These are phyloP conservation scores for Rosa hybrid DNA, from an alignment of 331 rosid genomes.

Conservation along the genomic window DNA sequence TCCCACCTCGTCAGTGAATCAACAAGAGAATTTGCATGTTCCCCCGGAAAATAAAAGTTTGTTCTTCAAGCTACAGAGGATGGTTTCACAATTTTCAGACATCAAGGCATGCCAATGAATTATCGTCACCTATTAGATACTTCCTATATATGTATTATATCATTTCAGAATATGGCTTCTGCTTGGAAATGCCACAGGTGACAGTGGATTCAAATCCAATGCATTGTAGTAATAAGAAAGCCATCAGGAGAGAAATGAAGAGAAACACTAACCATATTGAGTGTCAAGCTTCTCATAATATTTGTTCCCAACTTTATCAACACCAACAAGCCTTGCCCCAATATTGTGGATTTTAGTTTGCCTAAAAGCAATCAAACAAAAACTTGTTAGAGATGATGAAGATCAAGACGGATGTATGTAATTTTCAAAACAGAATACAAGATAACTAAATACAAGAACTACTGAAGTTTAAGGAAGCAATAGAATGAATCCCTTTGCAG, in stretches of 20 bases:
- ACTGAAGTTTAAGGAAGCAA: not conserved
- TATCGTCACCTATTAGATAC: not conserved
- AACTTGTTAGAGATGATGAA: constrained; percentile 17
- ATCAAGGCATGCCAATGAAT: not conserved
- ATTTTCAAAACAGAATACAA: not conserved
- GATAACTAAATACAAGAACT: constrained; percentile 5
- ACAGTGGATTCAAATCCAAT: not conserved
- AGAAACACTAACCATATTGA: constrained; percentile 61
- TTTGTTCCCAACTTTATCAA: constrained; percentile 89
- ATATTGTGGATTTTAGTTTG: constrained; percentile 97
- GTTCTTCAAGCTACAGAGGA: not conserved
- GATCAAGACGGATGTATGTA: constrained; percentile 5
- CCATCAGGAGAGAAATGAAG: not conserved
- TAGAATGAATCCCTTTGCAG: not conserved
- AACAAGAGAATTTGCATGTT: not conserved
- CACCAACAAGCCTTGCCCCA: constrained; percentile 86
- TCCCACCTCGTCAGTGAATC: not conserved
- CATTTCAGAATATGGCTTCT: not conserved
- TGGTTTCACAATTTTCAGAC: not conserved
- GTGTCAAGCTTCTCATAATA: constrained; percentile 69
- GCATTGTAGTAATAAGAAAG: not conserved
- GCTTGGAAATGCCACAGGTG: not conserved
- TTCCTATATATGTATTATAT: not conserved
- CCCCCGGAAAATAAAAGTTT: not conserved
- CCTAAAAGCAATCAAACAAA: constrained; percentile 49